These are phyloP conservation scores for Mortierella claussenii DNA, from an alignment of 192 early-diverging fungal genomes.

Conservation along the genomic window DNA sequence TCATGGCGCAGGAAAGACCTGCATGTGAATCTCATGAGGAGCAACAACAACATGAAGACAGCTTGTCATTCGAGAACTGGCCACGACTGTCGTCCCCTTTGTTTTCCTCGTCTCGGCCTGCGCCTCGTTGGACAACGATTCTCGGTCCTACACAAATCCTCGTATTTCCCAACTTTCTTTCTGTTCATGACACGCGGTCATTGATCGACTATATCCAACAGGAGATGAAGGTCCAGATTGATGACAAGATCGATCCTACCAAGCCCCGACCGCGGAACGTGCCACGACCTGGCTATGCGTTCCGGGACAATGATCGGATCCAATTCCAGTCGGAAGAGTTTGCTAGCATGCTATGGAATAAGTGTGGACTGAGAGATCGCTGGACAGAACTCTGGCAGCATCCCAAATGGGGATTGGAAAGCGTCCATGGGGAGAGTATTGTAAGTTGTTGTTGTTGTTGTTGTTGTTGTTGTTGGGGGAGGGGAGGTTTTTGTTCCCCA, in stretches of 20 bases:
- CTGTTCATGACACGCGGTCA: slow-evolving; percentile 7
- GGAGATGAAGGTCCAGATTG: slow-evolving; percentile 39
- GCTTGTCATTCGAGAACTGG: slow-evolving; percentile 15
- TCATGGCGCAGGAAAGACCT: background rate
- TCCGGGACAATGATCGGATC: slow-evolving; percentile 69
- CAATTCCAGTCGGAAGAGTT: slow-evolving; percentile 55
- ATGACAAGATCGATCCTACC: slow-evolving; percentile 36
- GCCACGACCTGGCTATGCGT: slow-evolving; percentile 67
- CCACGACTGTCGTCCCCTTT: slow-evolving; percentile 41
- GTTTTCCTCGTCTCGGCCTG: slow-evolving; percentile 13
- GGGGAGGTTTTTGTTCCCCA: no score
- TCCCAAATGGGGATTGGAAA: slow-evolving; percentile 45
- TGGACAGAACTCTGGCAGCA: slow-evolving; percentile 46
- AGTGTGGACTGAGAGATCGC: slow-evolving; percentile 39
- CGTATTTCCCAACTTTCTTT: slow-evolving; percentile 30
- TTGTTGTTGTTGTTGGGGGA: no score
- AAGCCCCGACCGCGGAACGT: slow-evolving; percentile 20
- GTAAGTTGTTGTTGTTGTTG: no score
- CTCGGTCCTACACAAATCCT: slow-evolving; percentile 36
- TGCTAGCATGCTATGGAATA: slow-evolving; percentile 61
- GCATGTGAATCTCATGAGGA: background rate
- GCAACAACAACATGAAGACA: no score
- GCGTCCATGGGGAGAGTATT: slow-evolving; percentile 43
- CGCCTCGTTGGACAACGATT: slow-evolving; percentile 20
- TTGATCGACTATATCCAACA: slow-evolving; percentile 33